phyloP scores from a whole-genome alignment of 768 basidiomycete species.

The Candolleomyces aberdarensis region DNA sequence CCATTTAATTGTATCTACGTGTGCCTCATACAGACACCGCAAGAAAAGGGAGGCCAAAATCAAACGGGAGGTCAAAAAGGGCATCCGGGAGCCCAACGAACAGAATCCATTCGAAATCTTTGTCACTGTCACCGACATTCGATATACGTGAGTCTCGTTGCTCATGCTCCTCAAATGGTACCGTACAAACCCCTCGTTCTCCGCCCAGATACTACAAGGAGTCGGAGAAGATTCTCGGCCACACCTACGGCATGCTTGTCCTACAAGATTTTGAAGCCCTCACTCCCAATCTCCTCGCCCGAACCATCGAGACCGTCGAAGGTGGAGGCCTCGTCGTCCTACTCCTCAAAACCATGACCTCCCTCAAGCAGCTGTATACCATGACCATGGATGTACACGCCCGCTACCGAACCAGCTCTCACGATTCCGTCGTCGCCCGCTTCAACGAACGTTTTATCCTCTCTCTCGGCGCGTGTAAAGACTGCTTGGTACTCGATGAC shows the following conservation, averaged over 20 bases:
- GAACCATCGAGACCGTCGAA: conserved; percentile 98
- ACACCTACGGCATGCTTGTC: conserved; percentile 96
- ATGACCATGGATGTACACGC: conserved; percentile 96
- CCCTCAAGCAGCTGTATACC: conserved; percentile 85
- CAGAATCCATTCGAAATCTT: conserved; percentile 98
- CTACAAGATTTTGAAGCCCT: conserved; percentile 98
- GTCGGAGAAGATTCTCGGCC: conserved; percentile 93
- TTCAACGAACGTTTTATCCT: conserved; percentile 99
- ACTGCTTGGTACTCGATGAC: conserved; percentile 94
- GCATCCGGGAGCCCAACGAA: conserved; percentile 90
- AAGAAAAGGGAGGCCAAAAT: conserved; percentile 97
- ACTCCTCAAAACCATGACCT: conserved; percentile 92
- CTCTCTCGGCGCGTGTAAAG: conserved; percentile 88
- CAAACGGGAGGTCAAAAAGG: conserved; percentile 93
- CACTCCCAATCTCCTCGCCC: conserved; percentile 93
- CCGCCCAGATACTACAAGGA: conserved; percentile 86
- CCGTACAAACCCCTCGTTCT: not conserved
- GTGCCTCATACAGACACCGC: conserved; percentile 59
- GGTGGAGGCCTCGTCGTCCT: conserved; percentile 90
- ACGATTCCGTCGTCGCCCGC: conserved; percentile 84
- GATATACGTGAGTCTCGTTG: conserved; percentile 74
- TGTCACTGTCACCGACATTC: conserved; percentile 96
- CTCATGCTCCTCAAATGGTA: not conserved
- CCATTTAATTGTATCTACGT: not conserved
- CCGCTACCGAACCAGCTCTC: conserved; percentile 89